phyloP scores from a whole-genome alignment of 1,284 basidiomycete genomes.

The Irpex sp. region DNA sequence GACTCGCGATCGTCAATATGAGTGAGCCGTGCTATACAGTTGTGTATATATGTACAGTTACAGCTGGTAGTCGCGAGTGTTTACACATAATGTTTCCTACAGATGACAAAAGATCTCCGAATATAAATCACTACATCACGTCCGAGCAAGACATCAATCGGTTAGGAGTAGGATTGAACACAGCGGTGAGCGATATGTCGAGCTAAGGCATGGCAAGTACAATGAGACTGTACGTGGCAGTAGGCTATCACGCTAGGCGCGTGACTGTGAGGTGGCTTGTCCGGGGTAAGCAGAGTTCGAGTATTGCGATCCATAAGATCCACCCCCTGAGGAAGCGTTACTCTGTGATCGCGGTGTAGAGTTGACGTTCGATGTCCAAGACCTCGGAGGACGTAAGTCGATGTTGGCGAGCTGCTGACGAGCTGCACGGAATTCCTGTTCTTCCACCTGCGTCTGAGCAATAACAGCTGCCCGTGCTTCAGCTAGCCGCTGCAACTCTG shows the following conservation, averaged over 20 bases:
- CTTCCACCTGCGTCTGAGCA: constrained; percentile 76
- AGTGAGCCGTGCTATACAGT: too few species aligned
- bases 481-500: constrained; percentile 76
- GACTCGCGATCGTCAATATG: background rate
- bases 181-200: background rate
- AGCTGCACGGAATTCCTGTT: constrained; percentile 73
- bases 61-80: background rate
- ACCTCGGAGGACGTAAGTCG: constrained; percentile 68
- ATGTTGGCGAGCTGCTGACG: constrained; percentile 71
- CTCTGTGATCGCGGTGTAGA: constrained; percentile 26
- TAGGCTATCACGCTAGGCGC: background rate
- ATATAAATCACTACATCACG: background rate
- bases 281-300: constrained; percentile 4
- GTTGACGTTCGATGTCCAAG: constrained; percentile 47
- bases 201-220: background rate
- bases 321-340: background rate
- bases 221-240: background rate
- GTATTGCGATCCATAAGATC: constrained; percentile 4
- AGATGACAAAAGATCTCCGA: background rate
- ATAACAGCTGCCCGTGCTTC: constrained; percentile 69
- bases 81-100: background rate
- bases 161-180: background rate
- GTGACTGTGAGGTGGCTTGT: constrained; percentile 4
- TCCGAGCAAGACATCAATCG: background rate
- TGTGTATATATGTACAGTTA: background rate